Percentiles rank a stretch among this genome's conserved stretches.
Conservation (phyloP, 352 stramenopile species). For the Globisporangium canariense region DNA sequence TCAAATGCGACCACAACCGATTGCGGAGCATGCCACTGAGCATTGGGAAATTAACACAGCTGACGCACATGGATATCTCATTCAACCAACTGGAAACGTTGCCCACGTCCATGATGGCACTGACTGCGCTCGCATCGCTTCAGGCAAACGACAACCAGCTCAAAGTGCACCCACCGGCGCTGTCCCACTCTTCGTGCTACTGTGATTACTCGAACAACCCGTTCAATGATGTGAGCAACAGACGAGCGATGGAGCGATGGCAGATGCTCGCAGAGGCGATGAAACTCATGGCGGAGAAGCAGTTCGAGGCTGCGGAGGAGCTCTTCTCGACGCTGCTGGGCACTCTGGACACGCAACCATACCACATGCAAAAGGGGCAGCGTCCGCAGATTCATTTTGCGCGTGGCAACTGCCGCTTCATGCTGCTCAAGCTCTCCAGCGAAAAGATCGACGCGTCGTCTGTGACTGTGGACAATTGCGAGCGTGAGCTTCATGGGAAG, state of each 20-base stretch:
- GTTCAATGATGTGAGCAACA: constrained; percentile 24
- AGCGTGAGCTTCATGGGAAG: constrained; percentile 22
- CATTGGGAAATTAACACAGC: constrained; percentile 28
- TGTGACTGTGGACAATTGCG: constrained; percentile 14
- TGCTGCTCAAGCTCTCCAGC: constrained; percentile 26
- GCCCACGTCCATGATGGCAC: constrained; percentile 45
- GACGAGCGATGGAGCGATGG: neutral
- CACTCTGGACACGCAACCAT: constrained; percentile 16
- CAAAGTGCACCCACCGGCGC: constrained; percentile 22
- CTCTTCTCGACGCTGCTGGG: constrained; percentile 29
- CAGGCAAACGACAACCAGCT: constrained; percentile 51
- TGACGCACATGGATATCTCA: constrained; percentile 41
- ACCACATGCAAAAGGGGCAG: constrained; percentile 21
- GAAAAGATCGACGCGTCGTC: constrained; percentile 24
- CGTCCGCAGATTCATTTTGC: constrained; percentile 31
- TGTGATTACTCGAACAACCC: constrained; percentile 68
- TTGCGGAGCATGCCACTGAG: constrained; percentile 31
- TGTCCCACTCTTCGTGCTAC: constrained; percentile 27
- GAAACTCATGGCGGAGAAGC: constrained; percentile 25
- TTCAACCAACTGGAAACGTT: constrained; percentile 45
- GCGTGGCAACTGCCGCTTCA: constrained; percentile 43
- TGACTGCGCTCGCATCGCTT: constrained; percentile 35
- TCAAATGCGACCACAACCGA: constrained; percentile 39
- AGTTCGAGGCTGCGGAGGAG: constrained; percentile 28
- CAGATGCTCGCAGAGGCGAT: constrained; percentile 19